Evolutionary conservation across 1,284 basidiomycete genomes (phyloP), one percentile per base, ranked within the genome.

Genomic region (Xanthoconium separans): DNA sequence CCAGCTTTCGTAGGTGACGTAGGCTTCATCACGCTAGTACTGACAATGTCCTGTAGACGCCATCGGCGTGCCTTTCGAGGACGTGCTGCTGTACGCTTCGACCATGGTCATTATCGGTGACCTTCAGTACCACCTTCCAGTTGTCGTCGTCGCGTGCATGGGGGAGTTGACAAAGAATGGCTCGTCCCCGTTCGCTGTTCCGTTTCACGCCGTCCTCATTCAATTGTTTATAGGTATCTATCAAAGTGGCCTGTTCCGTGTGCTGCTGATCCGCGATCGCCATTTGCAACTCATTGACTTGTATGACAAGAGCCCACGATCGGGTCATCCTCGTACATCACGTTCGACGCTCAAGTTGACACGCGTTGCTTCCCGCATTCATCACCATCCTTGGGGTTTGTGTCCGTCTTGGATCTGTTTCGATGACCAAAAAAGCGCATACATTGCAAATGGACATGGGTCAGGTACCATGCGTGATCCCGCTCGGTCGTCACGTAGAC

Each of bases 111-210:
- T 78, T n/a, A 64, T 85, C 7, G 78, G 76, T 9, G 81, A 81
- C n/a, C 75, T 75, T 45, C 74, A 41, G 53, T 79, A 82, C 54
- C 65, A 79, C 55, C 64, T 87, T 3, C 84, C 85, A 0, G 73
- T 78, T 36, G 74, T 84, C 3, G 78, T 82, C 18, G 77, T 81
- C 24, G 73, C 77, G 4, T 83, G 80, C 56, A 68, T 85, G 16
- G 82, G 86, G 53, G 82, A 86, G 63, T 64, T 87, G 15, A 84
- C 82, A 60, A 75, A 79, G 27, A 78, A 78, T 33, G 82, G 84
- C 78, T 65, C 7, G 22, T 44, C 33, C 0, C 27, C 29, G 37
- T 22, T 31, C 24, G 33, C 44, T 16, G 8, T 47, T n/a, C 5
- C 33, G 15, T 42, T 51, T 42, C 37, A 16, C 37, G 15, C 24